Evolutionary conservation across 352 stramenopile species (phyloP), one percentile per base, ranked within the genome.

Genomic region (Blastocystis sp.): DNA sequence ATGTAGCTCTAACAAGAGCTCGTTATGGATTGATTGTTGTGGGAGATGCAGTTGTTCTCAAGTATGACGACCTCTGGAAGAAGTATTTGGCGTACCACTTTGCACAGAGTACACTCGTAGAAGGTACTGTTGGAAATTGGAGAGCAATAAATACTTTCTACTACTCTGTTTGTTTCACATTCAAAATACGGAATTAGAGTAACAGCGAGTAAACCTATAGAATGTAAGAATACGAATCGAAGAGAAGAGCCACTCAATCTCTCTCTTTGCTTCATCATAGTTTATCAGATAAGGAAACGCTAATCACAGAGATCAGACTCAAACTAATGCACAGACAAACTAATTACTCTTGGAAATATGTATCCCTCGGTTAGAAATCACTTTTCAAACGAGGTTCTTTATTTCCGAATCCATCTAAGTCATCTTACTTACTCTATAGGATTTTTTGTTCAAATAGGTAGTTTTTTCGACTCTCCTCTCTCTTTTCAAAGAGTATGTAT

Each of bases 1-100:
- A 99, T 92, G 97, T 99, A 1, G 97, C 97, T 50, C 93, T 99
- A 9, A 99, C 97, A 15, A 93, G 97, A 64, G 97, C 97, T 61
- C 97, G 97, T 91, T 97, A 98, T 89, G 97, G 97, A 26, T 92
- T 98, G 6, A 98, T 99, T 90, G 91, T 99, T 13, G 91, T 99
- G 9, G 97, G 97, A 39, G 99, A 99, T 91, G 94, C 96, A 56
- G 93, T 95, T 62, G 95, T 99, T 45, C 92, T 99, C 76, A 77
- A 55, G 23, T 55, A 77, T 11, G 34, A 53, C 50, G 34, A 54
- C 26, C 50, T 77, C 20, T 66, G 15, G 6, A n/a, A 11, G 56
- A 45, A 53, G 20, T 77, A 77, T 77, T 37, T 77, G 15, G 0
- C 23, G 9, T 77, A 77, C 29, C 66, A 77, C 50, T 15, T 41